phyloP scores from a whole-genome alignment of 2,329 filamentous ascomycete species.

The Eurotiales sp. region DNA sequence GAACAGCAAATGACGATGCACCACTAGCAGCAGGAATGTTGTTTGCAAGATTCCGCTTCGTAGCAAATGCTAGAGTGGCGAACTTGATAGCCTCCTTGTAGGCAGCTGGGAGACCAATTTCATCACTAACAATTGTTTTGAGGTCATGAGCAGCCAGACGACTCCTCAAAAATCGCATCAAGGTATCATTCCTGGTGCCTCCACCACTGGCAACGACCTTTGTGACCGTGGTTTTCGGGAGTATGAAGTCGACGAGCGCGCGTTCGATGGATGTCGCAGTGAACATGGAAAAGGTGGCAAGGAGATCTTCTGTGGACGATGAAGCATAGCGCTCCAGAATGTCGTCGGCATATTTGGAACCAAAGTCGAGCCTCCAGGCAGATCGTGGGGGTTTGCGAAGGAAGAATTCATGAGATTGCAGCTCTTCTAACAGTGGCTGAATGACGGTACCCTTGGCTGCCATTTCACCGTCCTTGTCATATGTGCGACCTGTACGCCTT shows the following conservation, averaged over 20 bases:
- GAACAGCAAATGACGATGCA: slow-evolving; percentile 24
- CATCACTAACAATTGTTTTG: slow-evolving; percentile 22
- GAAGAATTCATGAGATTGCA: slow-evolving; percentile 25
- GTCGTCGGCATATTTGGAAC: slow-evolving; percentile 22
- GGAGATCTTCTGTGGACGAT: slow-evolving; percentile 21
- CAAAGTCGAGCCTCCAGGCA: slow-evolving; percentile 28
- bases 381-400: slow-evolving; percentile 25
- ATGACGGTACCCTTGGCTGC: slow-evolving; percentile 23
- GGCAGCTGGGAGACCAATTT: slow-evolving; percentile 26
- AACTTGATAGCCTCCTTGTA: slow-evolving; percentile 33
- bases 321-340: slow-evolving; percentile 18
- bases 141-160: slow-evolving; percentile 16
- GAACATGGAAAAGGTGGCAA: slow-evolving; percentile 24
- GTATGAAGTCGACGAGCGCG: slow-evolving; percentile 23
- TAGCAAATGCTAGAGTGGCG: slow-evolving; percentile 27
- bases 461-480: slow-evolving; percentile 26
- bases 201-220: slow-evolving; percentile 26
- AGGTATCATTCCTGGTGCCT: slow-evolving; percentile 22
- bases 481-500: slow-evolving; percentile 20
- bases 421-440: slow-evolving; percentile 18
- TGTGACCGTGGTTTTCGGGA: slow-evolving; percentile 19
- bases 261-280: slow-evolving; percentile 21
- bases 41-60: slow-evolving; percentile 24
- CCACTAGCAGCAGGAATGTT: slow-evolving; percentile 28
- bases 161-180: slow-evolving; percentile 21